Base-by-base conservation (phyloP, 2,329 filamentous ascomycete species). In the Fusarium dimerum region DNA sequence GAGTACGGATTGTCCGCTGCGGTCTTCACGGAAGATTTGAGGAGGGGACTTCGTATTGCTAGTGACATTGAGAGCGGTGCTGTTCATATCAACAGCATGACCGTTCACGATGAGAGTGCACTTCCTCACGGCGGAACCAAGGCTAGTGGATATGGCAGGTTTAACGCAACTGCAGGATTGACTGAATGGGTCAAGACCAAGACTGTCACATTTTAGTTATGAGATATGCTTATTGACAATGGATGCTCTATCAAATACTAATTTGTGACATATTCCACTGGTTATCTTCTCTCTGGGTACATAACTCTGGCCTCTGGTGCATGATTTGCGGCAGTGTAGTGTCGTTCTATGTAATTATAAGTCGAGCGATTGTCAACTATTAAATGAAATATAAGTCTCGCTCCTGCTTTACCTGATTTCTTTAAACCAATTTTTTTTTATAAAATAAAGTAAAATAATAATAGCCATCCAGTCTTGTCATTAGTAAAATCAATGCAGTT, bases 1-100 rank as follows among this genome's bases (percentile, higher is more conserved):
- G 87, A 91, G 45, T 94, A 92, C 66, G 90, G 90, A 4, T 78
- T 95, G 10, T 77, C 78, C 3, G 80, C 84, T 3, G 81, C 89
- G 0, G 81, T 95, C 2, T 95, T 91, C 68, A 92, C 89, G 0
- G 75, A 81, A 59, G 84, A 90, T 66, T 71, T 93, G 47, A 72
- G 77, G 45, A 74, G 77, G 40, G 86, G 78, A 0, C 66, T 89
- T 55, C 74, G 80, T 6, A 69, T 89, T n/a, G 85, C 86, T 6
- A 78, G 74, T 57, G 75, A 78, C 54, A 82, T 89, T 52, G 85
- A 93, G 67, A 79, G 81, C 26, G 90, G 85, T 7, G 82, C 83
- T 3, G 82, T 86, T 29, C 86, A 88, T 60, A 86, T 89, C 65
- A 89, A 89, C 67, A 73, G 74, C 39, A 82, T 86, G 76, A 85